phyloP scores from a whole-genome alignment of 2,329 filamentous ascomycete genomes.

The Pyrenophora tritici-repentis region DNA sequence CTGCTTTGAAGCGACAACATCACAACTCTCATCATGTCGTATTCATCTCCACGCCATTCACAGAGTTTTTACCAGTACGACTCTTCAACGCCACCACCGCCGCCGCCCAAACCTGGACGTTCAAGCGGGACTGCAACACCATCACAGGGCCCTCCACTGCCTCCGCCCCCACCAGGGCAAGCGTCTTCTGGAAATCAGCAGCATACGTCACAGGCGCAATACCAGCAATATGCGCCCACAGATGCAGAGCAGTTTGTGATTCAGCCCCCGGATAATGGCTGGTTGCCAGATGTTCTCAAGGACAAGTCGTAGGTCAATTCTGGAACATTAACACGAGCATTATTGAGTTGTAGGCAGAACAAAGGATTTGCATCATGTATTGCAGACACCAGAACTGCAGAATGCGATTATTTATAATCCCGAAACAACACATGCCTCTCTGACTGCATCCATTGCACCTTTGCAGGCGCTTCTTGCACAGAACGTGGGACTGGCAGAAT shows the following conservation, averaged over 20 bases:
- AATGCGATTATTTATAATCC: constrained; percentile 73
- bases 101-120: constrained; percentile 52
- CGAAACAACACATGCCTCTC: constrained; percentile 71
- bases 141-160: constrained; percentile 51
- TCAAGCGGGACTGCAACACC: constrained; percentile 51
- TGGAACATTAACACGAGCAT: constrained; percentile 13
- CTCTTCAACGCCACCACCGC: constrained; percentile 54
- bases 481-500: constrained; percentile 72
- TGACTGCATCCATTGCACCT: constrained; percentile 66
- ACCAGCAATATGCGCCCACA: constrained; percentile 24
- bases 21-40: constrained; percentile 37
- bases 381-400: constrained; percentile 69
- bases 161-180: constrained; percentile 50
- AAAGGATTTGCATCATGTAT: constrained; percentile 73
- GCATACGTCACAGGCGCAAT: constrained; percentile 21
- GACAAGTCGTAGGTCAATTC: constrained; percentile 74
- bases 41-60: constrained; percentile 46
- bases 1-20: not conserved
- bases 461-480: constrained; percentile 68
- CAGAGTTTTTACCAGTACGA: constrained; percentile 49
- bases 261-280: constrained; percentile 62
- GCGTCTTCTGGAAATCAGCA: constrained; percentile 31
- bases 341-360: constrained; percentile 60
- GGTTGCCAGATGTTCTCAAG: constrained; percentile 76
- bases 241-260: constrained; percentile 24